Evolutionary conservation across 768 basidiomycete genomes (phyloP), one percentile per base, ranked within the genome.

Genomic region (Pisolithus tinctorius): DNA sequence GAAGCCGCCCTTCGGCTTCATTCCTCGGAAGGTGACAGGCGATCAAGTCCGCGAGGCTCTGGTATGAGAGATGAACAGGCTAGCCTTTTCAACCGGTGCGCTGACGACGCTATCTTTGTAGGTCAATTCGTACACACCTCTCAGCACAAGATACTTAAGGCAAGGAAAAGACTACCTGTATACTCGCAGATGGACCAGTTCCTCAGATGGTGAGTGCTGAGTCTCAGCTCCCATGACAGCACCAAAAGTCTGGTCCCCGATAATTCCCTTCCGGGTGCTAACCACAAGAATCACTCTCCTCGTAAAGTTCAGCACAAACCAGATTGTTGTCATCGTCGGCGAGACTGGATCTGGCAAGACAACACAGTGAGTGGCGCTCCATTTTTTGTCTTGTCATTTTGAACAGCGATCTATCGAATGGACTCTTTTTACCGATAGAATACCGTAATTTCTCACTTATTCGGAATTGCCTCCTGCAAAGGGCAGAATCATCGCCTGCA

Each of bases 311-410:
- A 65, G 57, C 16, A 39, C 49, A 8, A 55, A 91, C 66, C 93
- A 95, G 72, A 86, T 96, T 56, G 84, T 87, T 38, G 81, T 93
- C 54, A 86, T 93, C 81, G 87, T 91, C 52, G 89, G 94, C 60
- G 94, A 96, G 74, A 96, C 94, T 0, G 94, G 93, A 8, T 88
- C 91, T 26, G 94, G 93, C 31, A 97, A 95, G 74, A 96, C 93
- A 0, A 95, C 93, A 20, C 93, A 97, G 87, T 91, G 65, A 66
- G 88, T 73, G 60, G 47, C 27, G 34, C 49, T 34, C 42, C 38
- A 57, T 42, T 27, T 20, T 47, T 55, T 53, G 44, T 64, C 53
- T 45, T 55, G 60, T 50, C 55, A 46, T 50, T 51, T 55, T 41
- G 49, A 55, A 29, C 60, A 26, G 55, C 45, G 52, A 50, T 65